These are phyloP conservation scores for Candida insectalens DNA, from an alignment of 805 yeast species.

Conservation along the genomic window DNA sequence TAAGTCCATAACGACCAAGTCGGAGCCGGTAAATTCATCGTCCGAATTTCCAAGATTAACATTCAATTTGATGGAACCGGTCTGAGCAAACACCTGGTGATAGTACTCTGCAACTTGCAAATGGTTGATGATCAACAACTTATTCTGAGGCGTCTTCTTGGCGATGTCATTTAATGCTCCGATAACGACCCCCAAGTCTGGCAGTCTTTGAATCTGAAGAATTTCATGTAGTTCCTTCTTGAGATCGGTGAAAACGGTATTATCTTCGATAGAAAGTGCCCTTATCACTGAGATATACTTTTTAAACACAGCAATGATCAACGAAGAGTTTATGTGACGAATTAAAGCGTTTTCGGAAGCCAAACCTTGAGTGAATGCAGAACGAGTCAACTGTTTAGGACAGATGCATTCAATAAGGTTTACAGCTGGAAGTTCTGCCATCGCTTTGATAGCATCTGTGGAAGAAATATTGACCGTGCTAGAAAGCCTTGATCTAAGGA, in stretches of 20 bases:
- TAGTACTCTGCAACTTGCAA: slow-evolving; percentile 28
- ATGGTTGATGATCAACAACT: slow-evolving; percentile 35
- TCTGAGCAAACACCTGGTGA: slow-evolving; percentile 10
- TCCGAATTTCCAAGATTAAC: slow-evolving; percentile 19
- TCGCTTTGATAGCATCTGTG: neutral
- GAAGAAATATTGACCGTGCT: slow-evolving; percentile 3
- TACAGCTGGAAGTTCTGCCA: slow-evolving; percentile 4
- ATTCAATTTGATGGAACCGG: slow-evolving; percentile 10
- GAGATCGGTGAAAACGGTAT: slow-evolving; percentile 6
- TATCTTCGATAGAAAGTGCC: slow-evolving; percentile 11
- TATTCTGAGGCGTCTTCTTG: slow-evolving; percentile 24
- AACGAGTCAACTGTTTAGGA: slow-evolving; percentile 55
- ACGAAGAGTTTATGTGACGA: slow-evolving; percentile 53
- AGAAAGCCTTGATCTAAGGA: slow-evolving; percentile 6
- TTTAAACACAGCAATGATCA: slow-evolving; percentile 42
- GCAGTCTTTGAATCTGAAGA: slow-evolving; percentile 27
- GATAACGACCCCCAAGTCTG: slow-evolving; percentile 38
- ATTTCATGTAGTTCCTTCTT: slow-evolving; percentile 15
- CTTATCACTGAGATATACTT: slow-evolving; percentile 37
- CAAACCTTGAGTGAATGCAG: slow-evolving; percentile 50
- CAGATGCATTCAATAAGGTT: slow-evolving; percentile 45
- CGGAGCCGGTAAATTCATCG: slow-evolving; percentile 35
- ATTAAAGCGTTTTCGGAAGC: slow-evolving; percentile 40
- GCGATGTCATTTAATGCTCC: slow-evolving; percentile 33
- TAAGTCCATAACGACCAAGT: slow-evolving; percentile 47